Conservation (phyloP, 768 basidiomycete genomes). For the Serendipita sp. region DNA sequence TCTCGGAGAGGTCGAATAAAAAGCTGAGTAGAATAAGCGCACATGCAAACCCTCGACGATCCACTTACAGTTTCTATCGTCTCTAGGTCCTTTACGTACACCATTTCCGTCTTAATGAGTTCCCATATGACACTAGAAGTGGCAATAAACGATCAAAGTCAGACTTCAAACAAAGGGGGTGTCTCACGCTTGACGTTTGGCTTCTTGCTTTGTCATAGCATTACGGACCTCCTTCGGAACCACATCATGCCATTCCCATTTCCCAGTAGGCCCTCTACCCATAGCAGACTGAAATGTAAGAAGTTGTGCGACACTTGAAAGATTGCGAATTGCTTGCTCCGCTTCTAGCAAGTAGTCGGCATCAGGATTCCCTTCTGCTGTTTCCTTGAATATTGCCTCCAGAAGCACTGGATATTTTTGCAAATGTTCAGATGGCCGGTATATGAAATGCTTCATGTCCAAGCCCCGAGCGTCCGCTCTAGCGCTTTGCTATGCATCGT, state of each 20-base stretch:
- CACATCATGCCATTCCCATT: constrained; percentile 84
- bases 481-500: constrained; percentile 27
- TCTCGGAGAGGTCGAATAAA: constrained; percentile 60
- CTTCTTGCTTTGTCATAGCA: constrained; percentile 50
- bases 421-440: constrained; percentile 62
- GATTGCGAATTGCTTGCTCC: constrained; percentile 62
- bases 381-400: constrained; percentile 75
- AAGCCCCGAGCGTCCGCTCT: constrained; percentile 38
- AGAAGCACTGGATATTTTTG: constrained; percentile 73
- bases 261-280: constrained; percentile 60
- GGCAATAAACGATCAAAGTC: neutral
- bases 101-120: constrained; percentile 90
- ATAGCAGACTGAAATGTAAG: constrained; percentile 83
- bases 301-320: constrained; percentile 67
- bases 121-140: constrained; percentile 72
- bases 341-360: constrained; percentile 70
- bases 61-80: constrained; percentile 54
- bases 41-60: neutral
- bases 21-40: constrained; percentile 31
- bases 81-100: constrained; percentile 82
- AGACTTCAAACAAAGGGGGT: neutral
- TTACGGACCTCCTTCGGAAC: constrained; percentile 51
- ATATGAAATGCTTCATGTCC: constrained; percentile 65
- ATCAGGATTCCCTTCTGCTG: constrained; percentile 64
- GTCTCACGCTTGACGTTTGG: constrained; percentile 49